Evolutionary conservation across 371 early-diverging fungal genomes (phyloP).

Genomic region (Dipsacomyces acuminosporus): DNA sequence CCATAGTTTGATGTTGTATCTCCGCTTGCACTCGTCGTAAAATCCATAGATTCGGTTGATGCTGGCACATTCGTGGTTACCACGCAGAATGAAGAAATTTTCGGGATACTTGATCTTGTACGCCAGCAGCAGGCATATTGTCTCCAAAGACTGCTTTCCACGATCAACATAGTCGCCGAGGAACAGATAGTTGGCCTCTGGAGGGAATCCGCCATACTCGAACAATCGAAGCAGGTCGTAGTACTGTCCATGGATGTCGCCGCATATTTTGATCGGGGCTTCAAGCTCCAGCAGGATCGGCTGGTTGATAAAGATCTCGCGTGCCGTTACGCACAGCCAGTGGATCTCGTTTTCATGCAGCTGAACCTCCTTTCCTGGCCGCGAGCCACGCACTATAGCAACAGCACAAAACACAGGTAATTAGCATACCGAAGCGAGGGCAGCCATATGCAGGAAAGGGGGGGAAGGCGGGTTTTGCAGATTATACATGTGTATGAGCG

Average conservation of each 20-base stretch:
- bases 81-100: constrained; percentile 94
- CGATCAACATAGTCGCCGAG: constrained; percentile 96
- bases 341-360: constrained; percentile 65
- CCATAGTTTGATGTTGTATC: constrained; percentile 94
- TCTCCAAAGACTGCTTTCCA: constrained; percentile 85
- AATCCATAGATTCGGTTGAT: constrained; percentile 98
- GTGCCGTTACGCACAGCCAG: constrained; percentile 71
- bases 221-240: constrained; percentile 91
- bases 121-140: constrained; percentile 69
- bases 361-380: constrained; percentile 71
- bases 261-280: constrained; percentile 95
- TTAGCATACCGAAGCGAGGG: not conserved
- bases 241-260: constrained; percentile 97
- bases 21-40: constrained; percentile 99
- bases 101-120: constrained; percentile 95
- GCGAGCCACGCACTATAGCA: constrained; percentile 79
- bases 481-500: no score
- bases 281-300: constrained; percentile 92
- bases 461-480: not conserved
- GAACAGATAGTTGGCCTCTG: constrained; percentile 88
- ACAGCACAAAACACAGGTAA: no score
- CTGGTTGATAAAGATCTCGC: constrained; percentile 90
- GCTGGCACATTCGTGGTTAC: constrained; percentile 93
- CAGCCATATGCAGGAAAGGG: no score
- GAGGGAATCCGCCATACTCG: constrained; percentile 90